Conservation (phyloP, 139 green algal species). For the Closterium sp. region DNA sequence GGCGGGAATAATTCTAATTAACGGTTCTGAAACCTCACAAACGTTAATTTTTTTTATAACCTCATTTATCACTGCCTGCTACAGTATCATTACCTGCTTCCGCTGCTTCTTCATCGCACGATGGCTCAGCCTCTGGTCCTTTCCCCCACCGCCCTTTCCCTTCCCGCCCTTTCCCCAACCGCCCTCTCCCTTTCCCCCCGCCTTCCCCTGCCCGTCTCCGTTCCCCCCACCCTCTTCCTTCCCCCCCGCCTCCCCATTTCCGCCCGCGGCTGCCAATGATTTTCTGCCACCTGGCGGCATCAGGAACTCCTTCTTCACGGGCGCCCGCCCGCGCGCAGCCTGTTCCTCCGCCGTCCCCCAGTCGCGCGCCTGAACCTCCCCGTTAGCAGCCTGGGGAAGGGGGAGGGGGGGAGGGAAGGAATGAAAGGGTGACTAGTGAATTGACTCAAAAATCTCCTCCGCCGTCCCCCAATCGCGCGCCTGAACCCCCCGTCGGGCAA, state of each 20-base stretch:
- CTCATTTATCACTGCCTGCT: neutral
- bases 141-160: neutral
- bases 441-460: neutral
- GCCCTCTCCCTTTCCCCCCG: neutral
- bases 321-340: neutral
- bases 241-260: neutral
- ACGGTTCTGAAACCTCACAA: neutral
- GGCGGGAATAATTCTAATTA: neutral
- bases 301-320: neutral
- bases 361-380: neutral
- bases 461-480: neutral
- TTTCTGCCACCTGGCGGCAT: constrained; percentile 6
- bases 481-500: neutral
- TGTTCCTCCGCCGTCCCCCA: neutral
- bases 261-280: neutral
- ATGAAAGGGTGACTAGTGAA: no score
- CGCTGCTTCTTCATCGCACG: no score
- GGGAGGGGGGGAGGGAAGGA: no score
- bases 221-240: neutral
- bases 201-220: neutral
- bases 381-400: neutral
- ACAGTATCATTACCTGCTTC: no score
- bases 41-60: neutral
- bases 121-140: neutral
- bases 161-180: neutral